Evolutionary conservation across 306 rosid species (phyloP), one percentile per base, ranked within the genome.

Genomic region (Cucumis cinereus): DNA sequence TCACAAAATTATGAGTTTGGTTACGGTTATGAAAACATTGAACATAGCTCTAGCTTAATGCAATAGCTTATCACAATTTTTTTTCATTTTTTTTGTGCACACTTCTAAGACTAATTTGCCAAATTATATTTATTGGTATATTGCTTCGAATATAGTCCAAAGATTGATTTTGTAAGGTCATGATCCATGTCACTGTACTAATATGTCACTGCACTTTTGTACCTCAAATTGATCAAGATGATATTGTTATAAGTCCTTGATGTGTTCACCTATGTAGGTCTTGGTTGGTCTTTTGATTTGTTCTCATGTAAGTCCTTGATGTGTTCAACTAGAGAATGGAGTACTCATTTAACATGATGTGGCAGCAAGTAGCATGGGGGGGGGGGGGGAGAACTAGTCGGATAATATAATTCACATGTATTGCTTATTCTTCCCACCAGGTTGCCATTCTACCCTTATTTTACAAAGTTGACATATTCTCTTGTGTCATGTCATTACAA

Each of bases 231-330:
- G n/a, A 36, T 17, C 17, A 11, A n/a, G 50, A 38, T 33, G 45
- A 33, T 35, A n/a, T n/a, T n/a, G n/a, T n/a, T n/a, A n/a, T n/a
- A n/a, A n/a, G n/a, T n/a, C n/a, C n/a, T n/a, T n/a, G 5, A 66
- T 19, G 69, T 62, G 49, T 55, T 74, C 30, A 56, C 28, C 16
- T 78, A 19, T 82, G 86, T 86, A 89, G 97, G 83, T 91, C 28
- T 87, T 91, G 88, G 95, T 93, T 78, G 97, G 93, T 77, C 91
- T 91, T 4, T 84, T 89, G 83, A 89, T 91, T 85, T 61, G 97
- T 89, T 81, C 89, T 91, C 79, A 19, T 54, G 6, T 7, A 54
- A 54, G 26, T 54, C n/a, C 5, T 55, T 20, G 33, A 57, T 57
- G 16, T 23, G 62, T 16, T 23, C 23, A 16, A 57, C 26, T 57